A percentile compares a stretch with the other conserved stretches of the same genome.
Evolutionary conservation across 352 stramenopile species (phyloP).

Genomic region (Thalassiosira ordinaria): DNA sequence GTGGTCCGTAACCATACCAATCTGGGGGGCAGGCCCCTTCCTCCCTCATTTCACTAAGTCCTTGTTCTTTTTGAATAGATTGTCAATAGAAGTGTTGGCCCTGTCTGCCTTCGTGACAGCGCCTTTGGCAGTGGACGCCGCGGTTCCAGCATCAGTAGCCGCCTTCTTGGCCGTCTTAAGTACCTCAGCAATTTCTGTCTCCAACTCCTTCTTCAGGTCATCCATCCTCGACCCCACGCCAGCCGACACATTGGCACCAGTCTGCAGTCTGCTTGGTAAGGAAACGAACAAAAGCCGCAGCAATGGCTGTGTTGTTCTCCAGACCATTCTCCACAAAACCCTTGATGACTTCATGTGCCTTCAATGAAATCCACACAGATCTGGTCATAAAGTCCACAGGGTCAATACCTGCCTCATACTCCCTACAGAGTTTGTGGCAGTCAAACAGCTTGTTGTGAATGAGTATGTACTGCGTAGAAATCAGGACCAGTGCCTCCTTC

Average conservation of each 20-base stretch:
- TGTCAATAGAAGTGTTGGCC: too few species aligned
- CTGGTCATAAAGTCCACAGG: background rate
- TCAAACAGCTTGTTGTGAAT: background rate
- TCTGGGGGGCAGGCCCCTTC: background rate
- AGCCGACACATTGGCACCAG: slow-evolving; percentile 10
- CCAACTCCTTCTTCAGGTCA: background rate
- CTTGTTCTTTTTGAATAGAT: background rate
- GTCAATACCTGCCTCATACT: background rate
- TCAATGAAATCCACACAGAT: background rate
- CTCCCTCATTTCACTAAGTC: background rate
- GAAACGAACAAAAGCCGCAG: slow-evolving; percentile 16
- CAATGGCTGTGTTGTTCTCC: background rate
- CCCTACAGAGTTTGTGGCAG: background rate
- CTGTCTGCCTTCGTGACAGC: too few species aligned
- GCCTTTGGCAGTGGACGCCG: background rate
- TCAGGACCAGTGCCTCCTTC: background rate
- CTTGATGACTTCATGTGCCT: background rate
- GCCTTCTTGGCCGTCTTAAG: background rate
- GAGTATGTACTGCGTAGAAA: background rate
- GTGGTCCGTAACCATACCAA: too few species aligned
- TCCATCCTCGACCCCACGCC: background rate
- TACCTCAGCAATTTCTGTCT: background rate
- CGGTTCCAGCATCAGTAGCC: background rate
- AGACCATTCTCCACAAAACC: background rate
- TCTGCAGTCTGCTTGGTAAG: slow-evolving; percentile 23